phyloP scores from a whole-genome alignment of 179 eudicot genomes.

The Gypsophila paniculata region DNA sequence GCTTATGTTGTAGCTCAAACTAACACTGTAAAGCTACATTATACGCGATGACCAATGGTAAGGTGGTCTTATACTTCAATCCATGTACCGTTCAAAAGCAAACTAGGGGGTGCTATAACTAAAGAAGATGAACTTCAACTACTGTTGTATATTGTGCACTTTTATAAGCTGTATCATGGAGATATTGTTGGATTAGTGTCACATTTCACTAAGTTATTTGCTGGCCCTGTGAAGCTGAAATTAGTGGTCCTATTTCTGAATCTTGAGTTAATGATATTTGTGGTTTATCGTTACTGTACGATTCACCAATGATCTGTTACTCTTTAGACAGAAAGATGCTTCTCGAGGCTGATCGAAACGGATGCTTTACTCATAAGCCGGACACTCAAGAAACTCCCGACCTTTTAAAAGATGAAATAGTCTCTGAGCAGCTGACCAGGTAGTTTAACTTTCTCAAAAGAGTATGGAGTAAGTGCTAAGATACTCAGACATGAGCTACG shows the following conservation, averaged over 20 bases:
- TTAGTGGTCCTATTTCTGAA: too few relatives aligned
- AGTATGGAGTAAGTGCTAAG: not conserved
- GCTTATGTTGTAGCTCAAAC: not conserved
- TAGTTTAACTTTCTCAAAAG: conserved; percentile 23
- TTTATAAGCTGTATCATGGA: not conserved
- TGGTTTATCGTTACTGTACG: conserved; percentile 3
- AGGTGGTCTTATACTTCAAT: not conserved
- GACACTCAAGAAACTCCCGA: conserved; percentile 34
- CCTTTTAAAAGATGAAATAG: conserved; percentile 74
- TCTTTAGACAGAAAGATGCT: conserved; percentile 32
- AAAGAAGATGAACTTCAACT: too few relatives aligned
- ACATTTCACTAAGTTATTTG: not conserved
- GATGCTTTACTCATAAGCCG: conserved; percentile 21
- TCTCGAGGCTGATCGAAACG: conserved; percentile 24
- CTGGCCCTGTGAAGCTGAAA: not conserved
- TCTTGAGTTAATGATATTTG: not conserved
- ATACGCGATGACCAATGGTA: not conserved
- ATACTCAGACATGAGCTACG: not conserved
- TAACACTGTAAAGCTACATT: not conserved
- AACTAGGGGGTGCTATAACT: not conserved
- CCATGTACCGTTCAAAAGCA: not conserved
- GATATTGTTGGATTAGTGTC: conserved; percentile 3
- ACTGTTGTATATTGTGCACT: not conserved
- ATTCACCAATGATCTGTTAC: conserved; percentile 2
- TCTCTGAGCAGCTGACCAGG: conserved; percentile 97